Conservation (phyloP, 1,284 basidiomycete genomes). For the Schizophyllum commune region DNA sequence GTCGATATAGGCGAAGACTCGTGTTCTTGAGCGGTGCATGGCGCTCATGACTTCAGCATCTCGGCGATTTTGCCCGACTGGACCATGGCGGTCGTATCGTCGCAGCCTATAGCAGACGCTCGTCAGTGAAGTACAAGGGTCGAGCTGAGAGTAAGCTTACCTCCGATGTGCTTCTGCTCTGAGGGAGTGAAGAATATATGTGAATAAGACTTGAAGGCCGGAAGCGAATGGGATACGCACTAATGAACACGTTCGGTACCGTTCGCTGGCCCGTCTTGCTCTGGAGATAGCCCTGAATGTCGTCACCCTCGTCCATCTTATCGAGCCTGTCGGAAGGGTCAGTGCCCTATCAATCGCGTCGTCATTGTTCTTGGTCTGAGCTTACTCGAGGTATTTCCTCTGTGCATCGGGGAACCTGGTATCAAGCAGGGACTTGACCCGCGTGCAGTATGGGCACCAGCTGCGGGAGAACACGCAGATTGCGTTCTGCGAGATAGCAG, state of each 20-base stretch:
- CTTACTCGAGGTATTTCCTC: slow-evolving; percentile 40
- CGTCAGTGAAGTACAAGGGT: not conserved
- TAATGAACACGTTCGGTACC: slow-evolving; percentile 51
- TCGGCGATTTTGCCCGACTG: slow-evolving; percentile 5
- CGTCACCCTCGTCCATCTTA: slow-evolving; percentile 31
- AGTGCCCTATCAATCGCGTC: not conserved
- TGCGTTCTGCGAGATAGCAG: slow-evolving; percentile 36
- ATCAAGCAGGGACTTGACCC: slow-evolving; percentile 38
- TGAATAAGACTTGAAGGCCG: not conserved
- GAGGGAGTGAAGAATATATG: not conserved
- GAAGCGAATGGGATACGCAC: slow-evolving; percentile 22
- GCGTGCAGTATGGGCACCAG: slow-evolving; percentile 42
- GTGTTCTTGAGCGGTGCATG: too few species aligned
- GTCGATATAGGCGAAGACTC: too few species aligned
- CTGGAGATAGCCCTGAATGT: slow-evolving; percentile 39
- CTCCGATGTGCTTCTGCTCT: slow-evolving; percentile 12
- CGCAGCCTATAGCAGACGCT: slow-evolving; percentile 5
- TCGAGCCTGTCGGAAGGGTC: slow-evolving; percentile 10
- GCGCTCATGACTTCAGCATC: not conserved
- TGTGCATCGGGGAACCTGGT: slow-evolving; percentile 28
- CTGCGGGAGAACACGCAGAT: slow-evolving; percentile 54
- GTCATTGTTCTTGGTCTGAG: too few species aligned
- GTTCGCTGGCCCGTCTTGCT: slow-evolving; percentile 41
- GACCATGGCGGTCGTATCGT: slow-evolving; percentile 10
- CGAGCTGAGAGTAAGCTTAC: not conserved